phyloP scores from a whole-genome alignment of 331 rosid species.

The Quercus tomentella region DNA sequence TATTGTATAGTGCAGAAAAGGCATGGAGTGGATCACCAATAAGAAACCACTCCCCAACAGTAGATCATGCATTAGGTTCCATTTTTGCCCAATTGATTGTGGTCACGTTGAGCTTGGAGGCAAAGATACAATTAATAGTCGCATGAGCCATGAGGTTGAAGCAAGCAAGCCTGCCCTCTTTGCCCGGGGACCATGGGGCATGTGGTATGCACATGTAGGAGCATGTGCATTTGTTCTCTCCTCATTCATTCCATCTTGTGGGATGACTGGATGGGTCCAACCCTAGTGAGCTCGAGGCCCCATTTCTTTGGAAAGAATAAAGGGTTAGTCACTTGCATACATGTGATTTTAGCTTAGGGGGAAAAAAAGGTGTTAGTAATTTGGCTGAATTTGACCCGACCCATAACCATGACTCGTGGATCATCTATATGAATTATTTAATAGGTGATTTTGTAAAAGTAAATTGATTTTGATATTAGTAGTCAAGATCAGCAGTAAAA shows the following conservation, averaged over 20 bases:
- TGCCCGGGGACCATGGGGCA: slow-evolving; percentile 10
- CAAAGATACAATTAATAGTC: slow-evolving; percentile 24
- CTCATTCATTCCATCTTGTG: not conserved
- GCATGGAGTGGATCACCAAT: slow-evolving; percentile 10
- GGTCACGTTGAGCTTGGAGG: slow-evolving; percentile 27
- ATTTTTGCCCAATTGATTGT: not conserved
- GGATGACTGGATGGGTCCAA: not conserved
- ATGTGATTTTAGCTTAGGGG: too few species aligned
- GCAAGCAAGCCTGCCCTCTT: slow-evolving; percentile 9
- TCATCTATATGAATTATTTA: too few species aligned
- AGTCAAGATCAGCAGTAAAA: too few species aligned
- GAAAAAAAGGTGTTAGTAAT: too few species aligned
- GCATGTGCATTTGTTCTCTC: slow-evolving; percentile 39
- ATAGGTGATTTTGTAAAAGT: too few species aligned
- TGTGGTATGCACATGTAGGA: slow-evolving; percentile 28
- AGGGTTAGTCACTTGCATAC: too few species aligned
- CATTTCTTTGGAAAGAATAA: not conserved
- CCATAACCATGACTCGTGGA: too few species aligned
- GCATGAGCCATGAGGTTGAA: slow-evolving; percentile 30
- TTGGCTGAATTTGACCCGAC: too few species aligned
- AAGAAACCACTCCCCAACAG: slow-evolving; percentile 1
- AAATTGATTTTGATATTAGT: too few species aligned
- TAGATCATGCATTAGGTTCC: not conserved
- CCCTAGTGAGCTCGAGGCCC: not conserved
- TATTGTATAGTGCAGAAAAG: too few species aligned